Percentiles rank a stretch among this genome's conserved stretches.
phyloP scores from a whole-genome alignment of 208 protist species.

The Naegleria lovaniensis region DNA sequence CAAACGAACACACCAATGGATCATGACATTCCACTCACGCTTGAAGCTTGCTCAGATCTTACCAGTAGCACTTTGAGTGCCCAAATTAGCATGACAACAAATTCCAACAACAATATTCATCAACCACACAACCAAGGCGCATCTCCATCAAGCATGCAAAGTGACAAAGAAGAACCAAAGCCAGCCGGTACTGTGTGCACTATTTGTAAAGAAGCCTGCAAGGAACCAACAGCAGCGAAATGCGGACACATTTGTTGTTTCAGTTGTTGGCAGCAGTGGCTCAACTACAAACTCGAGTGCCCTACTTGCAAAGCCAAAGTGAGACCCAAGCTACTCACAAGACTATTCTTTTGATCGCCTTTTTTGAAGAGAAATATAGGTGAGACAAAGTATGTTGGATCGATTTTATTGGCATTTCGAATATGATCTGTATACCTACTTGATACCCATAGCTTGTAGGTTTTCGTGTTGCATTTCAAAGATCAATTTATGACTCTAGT shows the following conservation, averaged over 20 bases:
- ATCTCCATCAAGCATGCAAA: not conserved
- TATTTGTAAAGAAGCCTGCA: not conserved
- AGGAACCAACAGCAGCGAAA: not conserved
- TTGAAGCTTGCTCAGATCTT: not conserved
- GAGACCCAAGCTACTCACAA: not conserved
- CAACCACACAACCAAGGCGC: not conserved
- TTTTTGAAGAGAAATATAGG: too few species aligned
- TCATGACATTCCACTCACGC: not conserved
- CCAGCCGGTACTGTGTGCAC: not conserved
- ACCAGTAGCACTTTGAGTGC: not conserved
- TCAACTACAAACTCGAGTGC: slow-evolving; percentile 20
- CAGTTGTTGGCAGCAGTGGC: slow-evolving; percentile 28
- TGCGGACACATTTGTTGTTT: slow-evolving; percentile 28
- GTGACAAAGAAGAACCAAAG: not conserved
- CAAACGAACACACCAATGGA: too few species aligned
- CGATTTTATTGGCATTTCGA: too few species aligned
- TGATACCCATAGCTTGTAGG: too few species aligned
- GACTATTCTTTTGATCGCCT: not conserved
- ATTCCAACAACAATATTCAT: not conserved
- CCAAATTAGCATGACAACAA: not conserved
- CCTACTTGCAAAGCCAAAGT: slow-evolving; percentile 24
- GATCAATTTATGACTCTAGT: too few species aligned
- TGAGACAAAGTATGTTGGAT: too few species aligned
- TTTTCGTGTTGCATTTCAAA: too few species aligned
- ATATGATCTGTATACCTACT: too few species aligned